Evolutionary conservation across 1,139 yeast species (phyloP).

Genomic region (Diutina mesorugosa): DNA sequence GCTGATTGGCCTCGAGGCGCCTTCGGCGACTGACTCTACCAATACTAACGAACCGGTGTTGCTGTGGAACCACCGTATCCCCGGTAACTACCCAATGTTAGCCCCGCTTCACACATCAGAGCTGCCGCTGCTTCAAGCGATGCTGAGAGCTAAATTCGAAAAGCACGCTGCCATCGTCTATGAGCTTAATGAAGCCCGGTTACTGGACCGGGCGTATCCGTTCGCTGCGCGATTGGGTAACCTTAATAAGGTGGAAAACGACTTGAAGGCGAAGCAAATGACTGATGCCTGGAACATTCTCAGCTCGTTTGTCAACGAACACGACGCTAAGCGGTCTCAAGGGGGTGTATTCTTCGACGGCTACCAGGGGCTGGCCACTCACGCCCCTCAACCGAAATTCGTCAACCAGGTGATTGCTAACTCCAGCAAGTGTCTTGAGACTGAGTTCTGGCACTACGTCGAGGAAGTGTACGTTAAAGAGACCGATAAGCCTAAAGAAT

Average conservation of each 20-base stretch:
- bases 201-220: slow-evolving; percentile 35
- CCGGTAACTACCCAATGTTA: slow-evolving; percentile 23
- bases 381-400: slow-evolving; percentile 10
- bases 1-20: slow-evolving; percentile 37
- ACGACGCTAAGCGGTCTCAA: slow-evolving; percentile 19
- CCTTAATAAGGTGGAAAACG: slow-evolving; percentile 35
- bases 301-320: slow-evolving; percentile 27
- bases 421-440: slow-evolving; percentile 53
- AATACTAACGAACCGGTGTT: slow-evolving; percentile 6
- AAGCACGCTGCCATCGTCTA: slow-evolving; percentile 61
- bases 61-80: slow-evolving; percentile 24
- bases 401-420: slow-evolving; percentile 40
- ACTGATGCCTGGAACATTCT: slow-evolving; percentile 54
- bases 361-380: slow-evolving; percentile 12
- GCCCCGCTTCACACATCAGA: slow-evolving; percentile 15
- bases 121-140: background rate
- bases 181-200: slow-evolving; percentile 58
- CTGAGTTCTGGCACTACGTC: slow-evolving; percentile 64
- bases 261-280: slow-evolving; percentile 49
- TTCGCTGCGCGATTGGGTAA: slow-evolving; percentile 42
- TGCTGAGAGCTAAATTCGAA: slow-evolving; percentile 47
- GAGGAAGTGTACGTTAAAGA: slow-evolving; percentile 58
- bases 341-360: slow-evolving; percentile 35
- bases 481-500: slow-evolving; percentile 38
- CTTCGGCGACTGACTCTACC: background rate